Base-by-base conservation (phyloP, 2,329 filamentous ascomycete genomes). In the Purpureocillium lavendulum region DNA sequence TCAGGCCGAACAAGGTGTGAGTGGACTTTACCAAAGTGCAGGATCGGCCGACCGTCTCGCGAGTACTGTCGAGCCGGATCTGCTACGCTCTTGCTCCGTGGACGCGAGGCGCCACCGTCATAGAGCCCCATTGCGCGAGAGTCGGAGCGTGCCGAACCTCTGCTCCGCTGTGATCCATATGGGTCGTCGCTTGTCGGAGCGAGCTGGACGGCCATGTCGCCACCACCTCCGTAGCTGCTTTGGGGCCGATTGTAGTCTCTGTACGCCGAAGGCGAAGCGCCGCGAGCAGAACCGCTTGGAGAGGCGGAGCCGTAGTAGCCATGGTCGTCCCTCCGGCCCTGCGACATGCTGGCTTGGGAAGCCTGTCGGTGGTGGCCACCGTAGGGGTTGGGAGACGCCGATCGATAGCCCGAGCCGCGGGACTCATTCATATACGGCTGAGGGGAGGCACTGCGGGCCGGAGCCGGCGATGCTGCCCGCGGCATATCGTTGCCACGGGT, bases 41-140 rank as follows among this genome's bases (percentile, higher is more conserved):
- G 59, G 56, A 97, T 90, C 29, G 86, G 80, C 44, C 86, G 78
- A 24, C 92, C 90, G 58, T 96, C 88, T 46, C 80, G 77, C 5
- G 87, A 95, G 52, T 85, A 87, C 52, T 89, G 84, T 50, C 85
- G 73, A n/a, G 80, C 79, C 18, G 77, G 73, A 53, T 92, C 84
- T n/a, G 84, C 87, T 43, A 92, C 73, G 53, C 88, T 95, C 70
- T 90, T 87, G 61, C 88, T 95, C 48, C 82, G 67, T 48, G 74
- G 70, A 44, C 75, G 64, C 47, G 58, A 65, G 5, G 29, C 6
- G 29, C 70, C 60, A 5, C 70, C 71, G 29, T 77, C 73, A 49
- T 79, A 75, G 36, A 74, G 59, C n/a, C 69, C 72, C 69, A 76
- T 74, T 9, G 71, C 67, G 11, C 67, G 61, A 33, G 67, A 65